Evolutionary conservation across 2,329 filamentous ascomycete genomes (phyloP), one percentile per base, ranked within the genome.

Genomic region (Ceratocystis cubensis): DNA sequence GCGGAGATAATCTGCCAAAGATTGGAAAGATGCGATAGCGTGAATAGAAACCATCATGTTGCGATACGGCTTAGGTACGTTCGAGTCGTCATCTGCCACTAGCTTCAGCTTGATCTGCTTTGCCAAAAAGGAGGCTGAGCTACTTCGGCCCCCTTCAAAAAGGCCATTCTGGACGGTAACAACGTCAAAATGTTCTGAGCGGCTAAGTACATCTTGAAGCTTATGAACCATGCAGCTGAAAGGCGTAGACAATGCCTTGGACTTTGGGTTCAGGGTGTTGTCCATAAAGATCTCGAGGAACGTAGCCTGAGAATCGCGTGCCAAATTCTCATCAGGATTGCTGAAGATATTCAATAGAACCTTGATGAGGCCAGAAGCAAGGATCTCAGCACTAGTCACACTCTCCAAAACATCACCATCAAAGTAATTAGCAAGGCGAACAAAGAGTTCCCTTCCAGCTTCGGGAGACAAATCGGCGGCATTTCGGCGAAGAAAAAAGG

Each of bases 1-100:
- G 46, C 94, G 87, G 56, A 99, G 81, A 74, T 97, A 99, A 74
- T 99, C 94, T 73, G 97, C 94, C 28, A 99, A 78, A 0, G 93
- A 89, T 75, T 96, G 97, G 79, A 99, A 97, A 0, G 92, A 97
- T 1, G 94, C 93, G 72, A 99, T 97, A 17, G 94, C 94, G 74
- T 99, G 94, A 67, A 99, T 99, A 0, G 91, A 96, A 0, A 99
- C 94, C 88, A 96, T 96, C 69, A 99, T 95, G 71, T 93, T 96
- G 25, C 89, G 84, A 73, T 96, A 97, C 0, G 88, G 81, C 45
- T 86, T 83, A 20, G 94, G 94, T 68, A 99, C 94, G 62, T 94
- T 89, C 0, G 91, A 93, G 61, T 92, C 88, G 1, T 95, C 92
- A 70, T 96, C 92, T 1, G 94, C 93, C 46, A 92, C 84, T 44